A percentile compares a stretch with the other conserved stretches of the same genome.
phyloP scores from a whole-genome alignment of 106 monocot genomes.

The Ottelia alismoides region DNA sequence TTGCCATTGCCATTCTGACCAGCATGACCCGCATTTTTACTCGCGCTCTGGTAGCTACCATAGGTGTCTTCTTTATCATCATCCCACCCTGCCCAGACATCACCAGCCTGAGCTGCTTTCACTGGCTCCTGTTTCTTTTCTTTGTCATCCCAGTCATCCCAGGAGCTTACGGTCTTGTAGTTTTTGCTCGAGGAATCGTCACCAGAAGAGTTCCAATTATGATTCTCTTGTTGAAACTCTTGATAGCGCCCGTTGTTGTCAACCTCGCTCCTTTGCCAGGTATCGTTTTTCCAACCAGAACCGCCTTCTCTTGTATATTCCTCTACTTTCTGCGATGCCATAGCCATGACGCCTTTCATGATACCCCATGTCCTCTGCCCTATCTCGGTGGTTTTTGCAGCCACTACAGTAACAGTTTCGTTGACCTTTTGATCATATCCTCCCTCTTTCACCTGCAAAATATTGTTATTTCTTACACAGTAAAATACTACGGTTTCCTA shows the following conservation, averaged over 20 bases:
- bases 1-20: constrained; percentile 25
- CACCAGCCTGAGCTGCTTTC: constrained; percentile 14
- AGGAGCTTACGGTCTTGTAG: constrained; percentile 31
- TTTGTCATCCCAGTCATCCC: constrained; percentile 67
- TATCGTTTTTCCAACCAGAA: constrained; percentile 17
- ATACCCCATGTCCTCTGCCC: constrained; percentile 57
- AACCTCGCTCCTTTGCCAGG: constrained; percentile 9
- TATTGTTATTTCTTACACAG: too few species aligned
- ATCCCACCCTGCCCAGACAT: constrained; percentile 64
- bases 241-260: constrained; percentile 29
- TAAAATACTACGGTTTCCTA: too few species aligned
- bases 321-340: constrained; percentile 54
- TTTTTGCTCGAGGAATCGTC: constrained; percentile 12
- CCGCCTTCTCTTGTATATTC: constrained; percentile 42
- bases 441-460: constrained; percentile 39
- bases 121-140: constrained; percentile 11
- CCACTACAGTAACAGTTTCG: constrained; percentile 38
- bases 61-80: constrained; percentile 34
- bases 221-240: constrained; percentile 21
- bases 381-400: constrained; percentile 39
- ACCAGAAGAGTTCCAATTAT: constrained; percentile 4
- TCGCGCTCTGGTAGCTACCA: constrained; percentile 9
- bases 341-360: constrained; percentile 51
- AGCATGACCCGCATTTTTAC: constrained; percentile 16
- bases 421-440: constrained; percentile 58